A percentile compares a stretch with the other conserved stretches of the same genome.
These are phyloP conservation scores for Fusarium avenaceum DNA, from an alignment of 2,329 filamentous ascomycete species.

Conservation along the genomic window DNA sequence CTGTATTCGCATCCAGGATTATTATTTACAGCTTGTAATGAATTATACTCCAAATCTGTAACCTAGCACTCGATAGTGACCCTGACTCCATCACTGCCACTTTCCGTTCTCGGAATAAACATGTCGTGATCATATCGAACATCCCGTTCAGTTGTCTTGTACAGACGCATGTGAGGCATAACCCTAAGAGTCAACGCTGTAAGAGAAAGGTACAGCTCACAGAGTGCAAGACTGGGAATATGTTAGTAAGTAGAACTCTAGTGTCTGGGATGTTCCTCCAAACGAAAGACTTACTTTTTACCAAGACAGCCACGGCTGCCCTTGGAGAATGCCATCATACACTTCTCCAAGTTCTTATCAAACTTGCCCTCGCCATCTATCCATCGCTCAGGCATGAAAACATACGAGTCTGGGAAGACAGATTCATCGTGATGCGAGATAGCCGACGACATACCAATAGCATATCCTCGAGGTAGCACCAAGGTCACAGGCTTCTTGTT, in stretches of 20 bases:
- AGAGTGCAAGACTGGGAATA: constrained; percentile 5
- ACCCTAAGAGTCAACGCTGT: constrained; percentile 13
- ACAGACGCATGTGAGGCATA: constrained; percentile 22
- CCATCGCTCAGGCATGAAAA: constrained; percentile 17
- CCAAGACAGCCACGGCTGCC: constrained; percentile 28
- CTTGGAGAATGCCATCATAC: constrained; percentile 16
- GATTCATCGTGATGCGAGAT: constrained; percentile 19
- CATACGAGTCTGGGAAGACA: constrained; percentile 19
- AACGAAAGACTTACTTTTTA: constrained; percentile 13
- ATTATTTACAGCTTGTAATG: no score
- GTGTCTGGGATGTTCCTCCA: no score
- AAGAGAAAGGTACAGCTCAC: constrained; percentile 26
- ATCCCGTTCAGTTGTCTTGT: constrained; percentile 15
- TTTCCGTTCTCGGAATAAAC: constrained; percentile 16
- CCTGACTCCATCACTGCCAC: constrained; percentile 12
- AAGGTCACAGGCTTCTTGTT: constrained; percentile 16
- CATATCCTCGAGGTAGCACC: constrained; percentile 12
- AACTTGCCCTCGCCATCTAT: constrained; percentile 7
- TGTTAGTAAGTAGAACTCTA: background rate
- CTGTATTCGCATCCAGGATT: no score
- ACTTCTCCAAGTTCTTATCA: constrained; percentile 17
- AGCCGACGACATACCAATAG: constrained; percentile 22
- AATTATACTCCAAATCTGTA: no score
- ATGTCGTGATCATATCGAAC: constrained; percentile 29
- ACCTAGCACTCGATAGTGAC: constrained; percentile 8